Evolutionary conservation across 805 yeast species (phyloP).

Genomic region (Hanseniaspora meyeri): DNA sequence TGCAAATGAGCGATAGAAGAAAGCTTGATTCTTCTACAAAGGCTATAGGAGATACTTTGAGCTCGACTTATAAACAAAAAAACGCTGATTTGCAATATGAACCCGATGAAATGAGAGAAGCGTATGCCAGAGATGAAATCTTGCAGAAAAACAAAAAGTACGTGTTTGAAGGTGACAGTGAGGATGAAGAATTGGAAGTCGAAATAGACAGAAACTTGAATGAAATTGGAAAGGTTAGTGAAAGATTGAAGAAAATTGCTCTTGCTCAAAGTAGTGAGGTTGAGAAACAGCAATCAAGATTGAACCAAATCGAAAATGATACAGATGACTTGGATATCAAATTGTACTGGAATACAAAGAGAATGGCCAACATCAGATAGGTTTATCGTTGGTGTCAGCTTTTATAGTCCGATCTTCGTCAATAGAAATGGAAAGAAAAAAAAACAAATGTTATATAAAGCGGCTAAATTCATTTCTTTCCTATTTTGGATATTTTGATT

Average conservation of each 20-base stretch:
- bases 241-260: slow-evolving; percentile 63
- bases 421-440: no score
- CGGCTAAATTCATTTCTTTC: not conserved
- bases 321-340: slow-evolving; percentile 76
- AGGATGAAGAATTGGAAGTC: slow-evolving; percentile 84
- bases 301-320: slow-evolving; percentile 66
- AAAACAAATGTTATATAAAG: not conserved
- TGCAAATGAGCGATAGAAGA: slow-evolving; percentile 48
- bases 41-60: slow-evolving; percentile 52
- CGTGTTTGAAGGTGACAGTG: slow-evolving; percentile 80
- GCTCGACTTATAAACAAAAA: slow-evolving; percentile 29
- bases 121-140: slow-evolving; percentile 30
- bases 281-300: slow-evolving; percentile 60
- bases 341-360: slow-evolving; percentile 63
- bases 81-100: slow-evolving; percentile 21
- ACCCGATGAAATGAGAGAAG: slow-evolving; percentile 20
- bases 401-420: no score
- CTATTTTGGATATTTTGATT: not conserved
- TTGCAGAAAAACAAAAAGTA: slow-evolving; percentile 49
- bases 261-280: slow-evolving; percentile 63
- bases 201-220: slow-evolving; percentile 77
- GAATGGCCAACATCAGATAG: slow-evolving; percentile 45
- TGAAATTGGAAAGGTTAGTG: slow-evolving; percentile 56
- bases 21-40: slow-evolving; percentile 54
- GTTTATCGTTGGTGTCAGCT: not conserved